These are phyloP conservation scores for Ligustrum vulgare DNA, from an alignment of 257 asterid species.

Conservation along the genomic window DNA sequence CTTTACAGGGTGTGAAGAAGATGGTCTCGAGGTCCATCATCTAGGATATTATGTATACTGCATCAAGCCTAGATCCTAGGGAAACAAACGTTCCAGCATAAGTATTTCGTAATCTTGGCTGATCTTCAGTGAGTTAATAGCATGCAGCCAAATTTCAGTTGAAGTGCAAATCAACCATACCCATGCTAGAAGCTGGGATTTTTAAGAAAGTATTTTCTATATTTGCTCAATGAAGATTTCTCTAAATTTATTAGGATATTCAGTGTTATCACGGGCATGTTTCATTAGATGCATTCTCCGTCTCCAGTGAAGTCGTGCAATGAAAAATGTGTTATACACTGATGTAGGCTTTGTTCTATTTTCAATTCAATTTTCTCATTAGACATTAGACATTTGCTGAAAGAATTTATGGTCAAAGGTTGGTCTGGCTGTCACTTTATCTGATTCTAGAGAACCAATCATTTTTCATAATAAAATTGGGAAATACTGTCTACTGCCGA, in stretches of 20 bases:
- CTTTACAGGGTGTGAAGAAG: conserved; percentile 75
- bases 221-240: background rate
- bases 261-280: background rate
- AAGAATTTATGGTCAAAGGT: background rate
- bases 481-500: background rate
- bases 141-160: background rate
- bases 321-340: background rate
- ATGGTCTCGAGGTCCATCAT: conserved; percentile 75
- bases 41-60: conserved; percentile 82
- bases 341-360: background rate
- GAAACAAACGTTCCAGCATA: conserved; percentile 9
- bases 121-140: background rate
- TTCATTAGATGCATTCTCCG: background rate
- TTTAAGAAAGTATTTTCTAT: background rate
- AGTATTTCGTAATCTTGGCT: background rate
- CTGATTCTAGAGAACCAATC: background rate
- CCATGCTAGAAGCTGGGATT: background rate
- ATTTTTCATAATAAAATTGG: background rate
- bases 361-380: background rate
- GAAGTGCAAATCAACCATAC: background rate
- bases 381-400: background rate
- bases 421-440: background rate
- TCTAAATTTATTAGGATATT: background rate
- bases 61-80: conserved; percentile 37
- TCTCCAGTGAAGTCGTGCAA: background rate